A percentile compares a stretch with the other conserved stretches of the same genome.
These are phyloP conservation scores for Neonectria punicea DNA, from an alignment of 2,329 filamentous ascomycete genomes.

Conservation along the genomic window DNA sequence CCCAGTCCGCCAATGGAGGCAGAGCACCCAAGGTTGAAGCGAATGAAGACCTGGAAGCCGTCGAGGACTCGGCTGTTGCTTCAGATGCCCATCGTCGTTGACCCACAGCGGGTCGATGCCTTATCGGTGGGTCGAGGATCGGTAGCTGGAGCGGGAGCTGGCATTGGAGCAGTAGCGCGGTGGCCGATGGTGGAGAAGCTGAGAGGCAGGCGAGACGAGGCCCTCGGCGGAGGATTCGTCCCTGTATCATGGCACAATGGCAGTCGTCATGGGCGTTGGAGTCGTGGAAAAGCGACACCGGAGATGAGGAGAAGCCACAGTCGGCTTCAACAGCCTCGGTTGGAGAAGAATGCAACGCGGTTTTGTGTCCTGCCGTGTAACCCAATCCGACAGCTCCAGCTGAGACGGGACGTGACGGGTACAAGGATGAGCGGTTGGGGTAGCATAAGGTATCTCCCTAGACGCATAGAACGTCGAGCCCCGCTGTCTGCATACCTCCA, in stretches of 20 bases:
- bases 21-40: too few relatives aligned
- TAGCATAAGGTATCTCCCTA: slow-evolving; percentile 13
- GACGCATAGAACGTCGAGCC: neutral
- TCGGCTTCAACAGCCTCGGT: slow-evolving; percentile 8
- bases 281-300: slow-evolving; percentile 8
- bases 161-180: slow-evolving; percentile 32
- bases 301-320: slow-evolving; percentile 10
- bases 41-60: neutral
- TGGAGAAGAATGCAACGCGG: slow-evolving; percentile 22
- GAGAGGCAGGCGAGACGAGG: slow-evolving; percentile 36
- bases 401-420: slow-evolving; percentile 17
- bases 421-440: slow-evolving; percentile 33
- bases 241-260: slow-evolving; percentile 44
- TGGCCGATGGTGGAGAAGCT: slow-evolving; percentile 21
- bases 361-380: slow-evolving; percentile 38
- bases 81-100: slow-evolving; percentile 42
- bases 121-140: slow-evolving; percentile 39
- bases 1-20: neutral
- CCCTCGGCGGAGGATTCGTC: slow-evolving; percentile 40
- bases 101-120: slow-evolving; percentile 35
- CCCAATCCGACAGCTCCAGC: slow-evolving; percentile 29
- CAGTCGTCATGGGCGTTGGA: slow-evolving; percentile 14
- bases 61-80: slow-evolving; percentile 17
- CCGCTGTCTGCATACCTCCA: slow-evolving; percentile 21
- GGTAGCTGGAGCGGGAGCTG: slow-evolving; percentile 31